Conservation (phyloP, 2,329 filamentous ascomycete species). For the Epichloe bromicola region DNA sequence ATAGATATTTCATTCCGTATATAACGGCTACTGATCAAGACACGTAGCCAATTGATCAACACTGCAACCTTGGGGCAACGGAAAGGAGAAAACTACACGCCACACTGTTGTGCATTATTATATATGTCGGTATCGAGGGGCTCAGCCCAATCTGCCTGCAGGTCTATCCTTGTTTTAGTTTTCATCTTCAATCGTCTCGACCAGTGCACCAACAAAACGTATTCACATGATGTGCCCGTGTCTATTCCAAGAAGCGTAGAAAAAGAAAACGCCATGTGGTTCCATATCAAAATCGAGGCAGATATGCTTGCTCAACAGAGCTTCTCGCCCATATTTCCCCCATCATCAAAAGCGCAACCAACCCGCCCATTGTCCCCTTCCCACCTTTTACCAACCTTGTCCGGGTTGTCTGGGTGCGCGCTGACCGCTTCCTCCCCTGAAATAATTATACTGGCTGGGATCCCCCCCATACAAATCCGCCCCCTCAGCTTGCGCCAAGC, state of each 20-base stretch:
- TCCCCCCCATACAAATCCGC: constrained; percentile 24
- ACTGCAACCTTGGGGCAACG: no score
- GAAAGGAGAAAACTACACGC: no score
- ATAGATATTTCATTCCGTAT: no score
- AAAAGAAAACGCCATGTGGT: constrained; percentile 1
- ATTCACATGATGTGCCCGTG: not conserved
- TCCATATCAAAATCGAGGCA: not conserved
- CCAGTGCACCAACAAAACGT: not conserved
- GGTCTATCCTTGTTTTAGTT: not conserved
- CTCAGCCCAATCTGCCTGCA: not conserved
- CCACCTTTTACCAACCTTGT: constrained; percentile 23
- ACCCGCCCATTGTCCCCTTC: no score
- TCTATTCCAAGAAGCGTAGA: constrained; percentile 8
- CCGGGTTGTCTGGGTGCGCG: constrained; percentile 18
- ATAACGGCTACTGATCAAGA: no score
- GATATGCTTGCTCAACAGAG: not conserved
- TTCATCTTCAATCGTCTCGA: not conserved
- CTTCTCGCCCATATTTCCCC: not conserved
- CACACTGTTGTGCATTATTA: no score
- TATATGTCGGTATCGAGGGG: not conserved
- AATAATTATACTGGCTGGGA: constrained; percentile 44
- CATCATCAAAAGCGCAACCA: no score
- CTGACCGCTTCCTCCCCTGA: constrained; percentile 26
- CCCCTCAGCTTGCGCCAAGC: constrained; percentile 40
- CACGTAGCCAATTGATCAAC: no score